These are phyloP conservation scores for Ceratocystis ficicola DNA, from an alignment of 2,329 filamentous ascomycete genomes.

Conservation along the genomic window DNA sequence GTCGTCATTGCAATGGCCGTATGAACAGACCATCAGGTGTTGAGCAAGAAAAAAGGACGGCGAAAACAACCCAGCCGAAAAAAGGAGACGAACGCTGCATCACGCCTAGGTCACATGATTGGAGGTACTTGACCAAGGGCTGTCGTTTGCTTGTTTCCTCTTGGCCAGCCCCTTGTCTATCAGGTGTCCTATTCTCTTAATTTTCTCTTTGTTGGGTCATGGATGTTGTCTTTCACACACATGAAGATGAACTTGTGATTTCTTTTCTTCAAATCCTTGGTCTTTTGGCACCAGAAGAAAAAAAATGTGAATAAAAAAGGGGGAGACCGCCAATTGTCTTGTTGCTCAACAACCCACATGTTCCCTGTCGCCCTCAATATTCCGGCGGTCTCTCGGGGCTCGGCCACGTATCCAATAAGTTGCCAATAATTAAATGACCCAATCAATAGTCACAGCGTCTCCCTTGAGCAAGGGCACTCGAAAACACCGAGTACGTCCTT, in stretches of 20 bases:
- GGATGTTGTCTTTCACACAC: neutral
- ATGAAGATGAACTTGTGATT: neutral
- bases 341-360: neutral
- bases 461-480: neutral
- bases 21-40: neutral
- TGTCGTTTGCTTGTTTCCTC: neutral
- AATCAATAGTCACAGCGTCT: neutral
- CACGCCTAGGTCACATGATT: neutral
- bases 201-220: neutral
- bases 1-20: neutral
- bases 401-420: neutral
- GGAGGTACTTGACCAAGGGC: neutral
- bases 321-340: neutral
- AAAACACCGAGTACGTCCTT: neutral
- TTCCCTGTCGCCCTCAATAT: neutral
- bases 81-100: neutral
- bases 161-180: neutral
- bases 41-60: neutral
- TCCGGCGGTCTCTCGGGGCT: conserved; percentile 7
- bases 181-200: neutral
- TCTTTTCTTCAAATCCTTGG: neutral
- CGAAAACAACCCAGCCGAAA: neutral
- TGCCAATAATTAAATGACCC: neutral
- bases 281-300: neutral
- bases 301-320: neutral